Base-by-base conservation (phyloP, 495 filamentous ascomycete genomes). In the Podospora didyma region DNA sequence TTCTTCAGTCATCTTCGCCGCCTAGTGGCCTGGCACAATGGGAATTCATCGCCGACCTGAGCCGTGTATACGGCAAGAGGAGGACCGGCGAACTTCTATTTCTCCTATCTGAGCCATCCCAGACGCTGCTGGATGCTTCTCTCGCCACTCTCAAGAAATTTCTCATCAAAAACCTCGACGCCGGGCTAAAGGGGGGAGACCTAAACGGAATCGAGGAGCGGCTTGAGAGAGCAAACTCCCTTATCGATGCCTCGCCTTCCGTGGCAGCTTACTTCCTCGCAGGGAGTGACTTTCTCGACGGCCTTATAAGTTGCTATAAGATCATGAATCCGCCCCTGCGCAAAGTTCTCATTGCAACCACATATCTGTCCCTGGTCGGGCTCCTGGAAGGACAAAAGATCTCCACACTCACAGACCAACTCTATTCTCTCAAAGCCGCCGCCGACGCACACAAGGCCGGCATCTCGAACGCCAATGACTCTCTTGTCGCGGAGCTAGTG, bases 231-330 rank as follows among this genome's bases (percentile, higher is more conserved):
- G 58, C 80, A 0, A 79, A 79, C 49, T 72, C 78, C 46, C 68
- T 89, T 1, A 68, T 88, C 3, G 73, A 78, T 51, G 68, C 71
- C 9, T 86, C 79, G 5, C 75, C 80, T 0, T 71, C 79, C 4
- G 69, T 75, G 24, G 80, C 79, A 14, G 65, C 66, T n/a, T 84
- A 86, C 62, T 84, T 96, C 47, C 79, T 95, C 67, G 85, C 85
- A 1, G 92, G 92, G 17, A 89, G 89, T 47, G 92, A 96, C 67
- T 92, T 92, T 62, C 65, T 96, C 12, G 92, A 96, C 64, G 84
- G 86, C 2, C 74, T 95, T 14, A 73, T 79, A 31, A 80, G 76
- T 58, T 82, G 82, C 49, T 95, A 88, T 69, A 81, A 76, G 44
- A 72, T 83, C 49, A 79, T 76, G 59, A 79, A 83, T 44, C 79